Base-by-base conservation (phyloP, 2,329 filamentous ascomycete species). In the Domatiomyces globalis region DNA sequence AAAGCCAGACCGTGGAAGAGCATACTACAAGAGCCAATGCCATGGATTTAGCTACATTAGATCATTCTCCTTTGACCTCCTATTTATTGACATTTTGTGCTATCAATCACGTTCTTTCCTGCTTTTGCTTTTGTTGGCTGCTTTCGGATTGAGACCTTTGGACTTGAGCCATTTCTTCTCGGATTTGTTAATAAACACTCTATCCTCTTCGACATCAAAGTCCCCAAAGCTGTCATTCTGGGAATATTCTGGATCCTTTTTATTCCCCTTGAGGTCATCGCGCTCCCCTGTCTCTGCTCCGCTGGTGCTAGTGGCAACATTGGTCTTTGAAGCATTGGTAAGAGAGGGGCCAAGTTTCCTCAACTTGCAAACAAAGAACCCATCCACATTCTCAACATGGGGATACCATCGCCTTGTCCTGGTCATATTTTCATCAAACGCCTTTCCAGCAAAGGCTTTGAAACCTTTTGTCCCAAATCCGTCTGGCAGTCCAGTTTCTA, bases 311-410 rank as follows among this genome's bases (percentile, higher is more conserved):
- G 57, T 60, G 2, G 61, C 61, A 39, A 61, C 62, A 19, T 54
- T 55, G n/a, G 18, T 33, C 45, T 54, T 46, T 9, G 43, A 48
- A 17, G 49, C 54, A 25, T 58, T 50, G 36, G 22, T 6, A 25
- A 85, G 83, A 43, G 85, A 86, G 2, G 87, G 84, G 0, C 81
- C 90, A 15, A 80, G 80, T 77, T 98, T 98, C 70, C 94, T 89
- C 71, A 98, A 85, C 70, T 98, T 98, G 63, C 88, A 87, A 55
- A 98, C 92, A 66, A 88, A 98, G 81, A 98, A 98, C 58, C 92
- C 92, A 67, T 96, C 92, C 33, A 98, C 88, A 71, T 95, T 95
- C 73, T 92, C 87, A 18, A 84, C 79, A 66, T 95, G 87, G 0
- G 88, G 87, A 70, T 94, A 95, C 73, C 87, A 95, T 51, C 89